These are phyloP conservation scores for Glycine latifolia DNA, from an alignment of 306 rosid species.

Conservation along the genomic window DNA sequence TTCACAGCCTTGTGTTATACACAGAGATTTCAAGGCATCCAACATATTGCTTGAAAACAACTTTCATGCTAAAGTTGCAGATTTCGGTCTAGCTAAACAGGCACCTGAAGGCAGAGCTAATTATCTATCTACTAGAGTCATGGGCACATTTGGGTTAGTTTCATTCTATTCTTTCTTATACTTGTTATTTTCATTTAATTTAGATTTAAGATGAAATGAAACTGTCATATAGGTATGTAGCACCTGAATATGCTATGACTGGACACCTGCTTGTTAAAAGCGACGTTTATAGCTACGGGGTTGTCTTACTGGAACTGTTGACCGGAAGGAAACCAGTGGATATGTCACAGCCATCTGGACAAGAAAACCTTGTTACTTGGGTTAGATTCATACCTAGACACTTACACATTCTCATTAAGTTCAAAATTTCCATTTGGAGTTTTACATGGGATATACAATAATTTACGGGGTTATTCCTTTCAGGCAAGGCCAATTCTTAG, in stretches of 20 bases:
- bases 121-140: constrained; percentile 93
- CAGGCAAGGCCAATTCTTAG: constrained; percentile 98
- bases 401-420: constrained; percentile 35
- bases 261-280: constrained; percentile 96
- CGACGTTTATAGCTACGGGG: constrained; percentile 97
- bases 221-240: constrained; percentile 83
- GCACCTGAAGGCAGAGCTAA: constrained; percentile 94
- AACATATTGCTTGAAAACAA: constrained; percentile 94
- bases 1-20: constrained; percentile 96
- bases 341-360: constrained; percentile 94
- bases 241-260: constrained; percentile 99
- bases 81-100: constrained; percentile 97
- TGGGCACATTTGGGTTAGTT: constrained; percentile 99
- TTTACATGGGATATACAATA: constrained; percentile 34
- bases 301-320: constrained; percentile 89
- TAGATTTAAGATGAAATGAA: constrained; percentile 43
- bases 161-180: constrained; percentile 36
- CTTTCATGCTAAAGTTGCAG: constrained; percentile 95
- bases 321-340: constrained; percentile 96
- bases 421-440: constrained; percentile 15
- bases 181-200: constrained; percentile 28
- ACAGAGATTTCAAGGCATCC: constrained; percentile 96
- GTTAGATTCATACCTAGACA: constrained; percentile 59
- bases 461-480: constrained; percentile 41
- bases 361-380: constrained; percentile 98